Base-by-base conservation (phyloP, 371 early-diverging fungal genomes). In the Apophysomyces trapeziformis region DNA sequence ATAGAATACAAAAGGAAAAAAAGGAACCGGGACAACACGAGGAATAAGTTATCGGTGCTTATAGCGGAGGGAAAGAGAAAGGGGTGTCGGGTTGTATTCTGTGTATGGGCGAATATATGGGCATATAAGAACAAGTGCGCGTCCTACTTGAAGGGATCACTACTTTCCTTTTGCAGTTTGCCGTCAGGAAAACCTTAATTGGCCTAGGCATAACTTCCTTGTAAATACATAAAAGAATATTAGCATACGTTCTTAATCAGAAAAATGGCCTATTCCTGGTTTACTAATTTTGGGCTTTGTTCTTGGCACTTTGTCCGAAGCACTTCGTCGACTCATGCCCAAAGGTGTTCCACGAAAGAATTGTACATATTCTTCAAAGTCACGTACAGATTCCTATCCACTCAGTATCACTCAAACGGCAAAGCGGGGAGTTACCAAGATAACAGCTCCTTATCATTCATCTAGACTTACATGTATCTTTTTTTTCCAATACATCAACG, bases 21-120 rank as follows among this genome's bases (percentile, higher is more conserved):
- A 50, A 21, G 21, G 21, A 50, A 50, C 54, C 54, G 21, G 21
- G 54, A 26, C 54, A 50, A 50, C 54, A 50, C 54, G 54, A 50
- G 54, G 54, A 50, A 21, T 21, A 35, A 50, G 8, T 21, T 50
- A 21, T 16, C 54, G 54, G 54, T 50, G 21, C 54, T 50, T 50
- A 9, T 50, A 50, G 54, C 54, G 54, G 54, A 50, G 54, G 54
- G 54, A 21, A 50, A 26, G 21, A 50, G 54, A 50, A 21, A 21
- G 54, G 54, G 54, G 13, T 45, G 13, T 18, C 13, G 46, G 16
- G 54, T 50, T 50, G 54, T 8, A 41, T 41, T 41, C 41, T 21
- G 54, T 50, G 18, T 50, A 26, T 50, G 54, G 32, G 32, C 32
- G 32, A 26, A 26, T 26, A 26, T 26, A 26, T 26, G 32, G 32